phyloP scores from a whole-genome alignment of 148 eudicot genomes.

The Agrostemma githago region DNA sequence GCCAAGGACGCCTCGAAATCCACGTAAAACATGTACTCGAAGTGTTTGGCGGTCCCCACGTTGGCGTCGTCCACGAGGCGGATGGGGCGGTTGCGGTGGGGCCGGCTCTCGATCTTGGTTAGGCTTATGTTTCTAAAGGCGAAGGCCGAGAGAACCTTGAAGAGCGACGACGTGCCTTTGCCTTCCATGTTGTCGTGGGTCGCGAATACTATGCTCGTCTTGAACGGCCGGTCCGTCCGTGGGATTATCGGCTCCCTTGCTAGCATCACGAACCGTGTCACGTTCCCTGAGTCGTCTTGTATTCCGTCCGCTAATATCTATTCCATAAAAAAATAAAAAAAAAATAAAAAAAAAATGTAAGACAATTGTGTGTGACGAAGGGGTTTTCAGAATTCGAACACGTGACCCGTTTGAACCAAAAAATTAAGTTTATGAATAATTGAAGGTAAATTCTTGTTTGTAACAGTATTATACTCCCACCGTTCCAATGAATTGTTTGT shows the following conservation, averaged over 20 bases:
- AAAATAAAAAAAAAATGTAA: no score
- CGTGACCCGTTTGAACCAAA: neutral
- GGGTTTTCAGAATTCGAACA: no score
- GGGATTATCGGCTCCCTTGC: constrained; percentile 91
- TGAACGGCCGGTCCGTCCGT: constrained; percentile 77
- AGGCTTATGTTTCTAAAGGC: constrained; percentile 84
- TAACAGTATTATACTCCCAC: no score
- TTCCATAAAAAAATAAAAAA: constrained; percentile 7
- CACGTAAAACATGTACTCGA: constrained; percentile 91
- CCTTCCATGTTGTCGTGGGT: constrained; percentile 43
- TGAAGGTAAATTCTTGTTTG: no score
- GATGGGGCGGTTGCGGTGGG: constrained; percentile 79
- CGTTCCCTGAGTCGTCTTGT: constrained; percentile 81
- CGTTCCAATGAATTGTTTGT: no score
- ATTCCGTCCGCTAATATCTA: constrained; percentile 72
- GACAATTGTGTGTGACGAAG: no score
- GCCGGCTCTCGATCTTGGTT: constrained; percentile 93
- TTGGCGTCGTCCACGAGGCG: constrained; percentile 74
- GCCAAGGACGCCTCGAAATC: constrained; percentile 97
- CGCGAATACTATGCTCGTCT: constrained; percentile 95
- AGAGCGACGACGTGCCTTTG: constrained; percentile 78
- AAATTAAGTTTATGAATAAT: neutral
- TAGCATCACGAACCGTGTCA: constrained; percentile 89
- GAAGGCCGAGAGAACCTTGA: constrained; percentile 92
- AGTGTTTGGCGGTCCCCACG: constrained; percentile 85